Base-by-base conservation (phyloP, 768 basidiomycete genomes). In the Termitomyces sp. region DNA sequence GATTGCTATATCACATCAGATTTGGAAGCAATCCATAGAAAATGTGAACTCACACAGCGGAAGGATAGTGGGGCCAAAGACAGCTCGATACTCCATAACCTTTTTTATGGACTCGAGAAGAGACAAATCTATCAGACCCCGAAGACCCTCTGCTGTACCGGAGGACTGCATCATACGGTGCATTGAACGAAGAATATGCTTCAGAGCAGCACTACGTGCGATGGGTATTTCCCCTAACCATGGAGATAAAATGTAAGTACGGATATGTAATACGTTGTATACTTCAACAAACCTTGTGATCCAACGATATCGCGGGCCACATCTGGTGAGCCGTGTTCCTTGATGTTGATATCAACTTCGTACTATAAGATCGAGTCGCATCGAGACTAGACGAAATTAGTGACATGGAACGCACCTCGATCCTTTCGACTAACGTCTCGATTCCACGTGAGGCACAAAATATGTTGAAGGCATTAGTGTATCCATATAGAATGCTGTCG, bases 101-200 rank as follows among this genome's bases (percentile, higher is more conserved):
- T 86, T 89, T 77, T 94, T 94, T 69, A 95, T 79, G 0, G 91
- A 91, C 66, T 85, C 84, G 58, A 95, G 76, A 22, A 98, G 76
- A 2, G 92, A 86, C 52, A 89, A 88, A 71, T 99, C 97, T 58
- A 98, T 94, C 39, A 99, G 78, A 34, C 94, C 95, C 16, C 97
- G 87, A 13, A 99, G 81, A 2, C 95, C 95, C 70, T 99, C 97
- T 4, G 94, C 87, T 4, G 91, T 90, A 9, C 96, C 96, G 0
- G 93, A 89, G 0, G 91, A 89, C 67, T 95, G 92, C 95, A 99
- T 97, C 86, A 98, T 93, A 31, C 97, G 86, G 65, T 97, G 94
- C 75, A 96, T 86, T 1, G 95, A 94, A 31, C 97, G 88, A 34
- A 99, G 72, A 11, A 93, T 84, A 62, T 94, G 88, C 72, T 96